Conservation (phyloP, 2,329 filamentous ascomycete species). For the Biscogniauxia mediterranea region DNA sequence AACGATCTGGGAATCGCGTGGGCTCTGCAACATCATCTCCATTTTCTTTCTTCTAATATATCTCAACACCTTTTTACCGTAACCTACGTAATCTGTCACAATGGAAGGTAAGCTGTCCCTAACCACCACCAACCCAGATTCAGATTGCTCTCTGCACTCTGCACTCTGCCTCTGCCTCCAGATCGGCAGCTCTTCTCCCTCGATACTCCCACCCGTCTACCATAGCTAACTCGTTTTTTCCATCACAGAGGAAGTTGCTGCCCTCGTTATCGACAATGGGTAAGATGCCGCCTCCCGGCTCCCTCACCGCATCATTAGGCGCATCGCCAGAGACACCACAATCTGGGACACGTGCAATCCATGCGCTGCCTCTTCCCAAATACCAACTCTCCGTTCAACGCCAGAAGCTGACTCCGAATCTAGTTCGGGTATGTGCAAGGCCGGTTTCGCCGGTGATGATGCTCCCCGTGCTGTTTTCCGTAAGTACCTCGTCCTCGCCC, state of each 20-base stretch:
- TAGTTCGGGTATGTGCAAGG: slow-evolving; percentile 99
- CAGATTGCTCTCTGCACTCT: slow-evolving; percentile 11
- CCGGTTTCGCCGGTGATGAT: slow-evolving; percentile 99
- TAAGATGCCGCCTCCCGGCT: slow-evolving; percentile 61
- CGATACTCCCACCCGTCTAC: slow-evolving; percentile 11
- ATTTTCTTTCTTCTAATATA: slow-evolving; percentile 15
- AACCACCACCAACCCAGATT: slow-evolving; percentile 26
- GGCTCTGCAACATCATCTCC: slow-evolving; percentile 30
- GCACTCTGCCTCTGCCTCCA: slow-evolving; percentile 11
- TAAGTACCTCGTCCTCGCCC: slow-evolving; percentile 57
- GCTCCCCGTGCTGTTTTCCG: slow-evolving; percentile 99
- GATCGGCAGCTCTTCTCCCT: neutral
- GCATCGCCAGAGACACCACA: slow-evolving; percentile 11
- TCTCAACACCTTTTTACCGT: slow-evolving; percentile 28
- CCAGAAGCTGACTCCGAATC: slow-evolving; percentile 25
- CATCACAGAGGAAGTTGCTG: slow-evolving; percentile 94
- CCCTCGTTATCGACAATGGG: slow-evolving; percentile 99
- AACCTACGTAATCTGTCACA: slow-evolving; percentile 47
- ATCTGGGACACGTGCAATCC: slow-evolving; percentile 9
- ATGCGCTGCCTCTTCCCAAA: neutral
- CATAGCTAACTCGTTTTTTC: slow-evolving; percentile 43
- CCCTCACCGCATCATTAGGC: slow-evolving; percentile 37
- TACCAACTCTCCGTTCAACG: neutral
- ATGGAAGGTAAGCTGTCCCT: slow-evolving; percentile 61
- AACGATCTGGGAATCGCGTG: slow-evolving; percentile 37